Conservation (phyloP, 23 red algal genomes). For the Agarophyton chilense region DNA sequence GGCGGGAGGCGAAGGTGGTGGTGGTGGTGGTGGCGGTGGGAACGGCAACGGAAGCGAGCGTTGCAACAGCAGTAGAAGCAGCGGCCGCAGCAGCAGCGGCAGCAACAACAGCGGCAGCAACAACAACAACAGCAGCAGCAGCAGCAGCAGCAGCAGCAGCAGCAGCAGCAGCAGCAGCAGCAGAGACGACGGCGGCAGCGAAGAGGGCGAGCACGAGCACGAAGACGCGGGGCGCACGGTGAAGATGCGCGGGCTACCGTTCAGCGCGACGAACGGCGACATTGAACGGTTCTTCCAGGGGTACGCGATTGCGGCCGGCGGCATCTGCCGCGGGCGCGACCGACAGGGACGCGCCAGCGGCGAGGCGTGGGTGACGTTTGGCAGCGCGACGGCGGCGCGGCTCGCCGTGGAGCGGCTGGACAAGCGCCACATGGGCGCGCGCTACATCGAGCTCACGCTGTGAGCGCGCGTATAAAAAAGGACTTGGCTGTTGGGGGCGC, state of each 20-base stretch:
- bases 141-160: no score
- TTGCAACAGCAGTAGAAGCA: no score
- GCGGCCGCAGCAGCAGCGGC: background rate
- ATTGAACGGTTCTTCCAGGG: constrained; percentile 78
- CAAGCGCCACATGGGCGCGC: constrained; percentile 59
- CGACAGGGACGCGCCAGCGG: constrained; percentile 62
- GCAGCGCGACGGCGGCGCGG: background rate
- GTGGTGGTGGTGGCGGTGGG: constrained; percentile 8
- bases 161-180: no score
- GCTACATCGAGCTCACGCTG: constrained; percentile 68
- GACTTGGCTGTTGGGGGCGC: no score
- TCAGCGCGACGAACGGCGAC: constrained; percentile 77
- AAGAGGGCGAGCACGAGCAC: background rate
- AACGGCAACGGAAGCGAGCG: constrained; percentile 2
- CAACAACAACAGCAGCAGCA: no score
- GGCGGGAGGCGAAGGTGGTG: background rate
- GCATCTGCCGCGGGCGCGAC: constrained; percentile 44
- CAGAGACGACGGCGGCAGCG: background rate
- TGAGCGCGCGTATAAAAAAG: background rate
- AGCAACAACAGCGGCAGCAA: background rate
- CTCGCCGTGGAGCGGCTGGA: constrained; percentile 19
- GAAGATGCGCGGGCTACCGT: constrained; percentile 89
- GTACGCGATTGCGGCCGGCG: constrained; percentile 25
- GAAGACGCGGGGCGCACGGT: constrained; percentile 20
- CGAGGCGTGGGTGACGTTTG: constrained; percentile 56